These are phyloP conservation scores for Exophiala sp. DNA, from an alignment of 2,329 filamentous ascomycete species.

Conservation along the genomic window DNA sequence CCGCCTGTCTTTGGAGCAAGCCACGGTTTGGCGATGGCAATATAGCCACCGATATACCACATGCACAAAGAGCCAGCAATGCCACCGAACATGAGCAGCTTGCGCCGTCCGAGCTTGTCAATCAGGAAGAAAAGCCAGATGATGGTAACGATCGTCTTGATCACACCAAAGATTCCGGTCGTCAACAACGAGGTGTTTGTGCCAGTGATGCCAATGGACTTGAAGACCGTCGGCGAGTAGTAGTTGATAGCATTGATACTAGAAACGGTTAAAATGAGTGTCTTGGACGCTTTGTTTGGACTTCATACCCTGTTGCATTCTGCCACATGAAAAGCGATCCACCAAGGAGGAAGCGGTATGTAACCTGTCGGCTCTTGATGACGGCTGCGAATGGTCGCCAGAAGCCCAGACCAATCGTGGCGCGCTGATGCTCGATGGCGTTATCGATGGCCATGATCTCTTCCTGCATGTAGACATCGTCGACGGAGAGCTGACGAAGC, in stretches of 20 bases:
- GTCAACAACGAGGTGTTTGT: slow-evolving; percentile 61
- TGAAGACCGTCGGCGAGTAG: slow-evolving; percentile 65
- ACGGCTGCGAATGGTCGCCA: slow-evolving; percentile 66
- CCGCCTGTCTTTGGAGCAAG: slow-evolving; percentile 31
- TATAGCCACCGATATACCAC: slow-evolving; percentile 63
- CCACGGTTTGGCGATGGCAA: slow-evolving; percentile 43
- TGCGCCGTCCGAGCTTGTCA: slow-evolving; percentile 60
- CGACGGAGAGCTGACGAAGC: slow-evolving; percentile 40
- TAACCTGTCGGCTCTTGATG: slow-evolving; percentile 55
- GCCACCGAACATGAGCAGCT: slow-evolving; percentile 64
- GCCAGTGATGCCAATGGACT: slow-evolving; percentile 59
- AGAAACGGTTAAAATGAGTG: no score
- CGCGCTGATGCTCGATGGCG: slow-evolving; percentile 62
- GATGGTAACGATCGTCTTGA: slow-evolving; percentile 67
- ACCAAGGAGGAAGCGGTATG: slow-evolving; percentile 70
- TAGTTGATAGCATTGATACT: slow-evolving; percentile 72
- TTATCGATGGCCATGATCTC: slow-evolving; percentile 69
- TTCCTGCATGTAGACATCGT: slow-evolving; percentile 64
- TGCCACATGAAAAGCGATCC: slow-evolving; percentile 75
- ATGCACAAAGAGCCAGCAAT: slow-evolving; percentile 60
- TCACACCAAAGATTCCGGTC: slow-evolving; percentile 73
- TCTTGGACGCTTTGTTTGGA: no score
- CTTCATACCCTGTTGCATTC: slow-evolving; percentile 53
- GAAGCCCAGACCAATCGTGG: slow-evolving; percentile 66
- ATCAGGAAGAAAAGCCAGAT: slow-evolving; percentile 68